Conservation (phyloP, 306 rosid species). For the Prunus fruticosa region DNA sequence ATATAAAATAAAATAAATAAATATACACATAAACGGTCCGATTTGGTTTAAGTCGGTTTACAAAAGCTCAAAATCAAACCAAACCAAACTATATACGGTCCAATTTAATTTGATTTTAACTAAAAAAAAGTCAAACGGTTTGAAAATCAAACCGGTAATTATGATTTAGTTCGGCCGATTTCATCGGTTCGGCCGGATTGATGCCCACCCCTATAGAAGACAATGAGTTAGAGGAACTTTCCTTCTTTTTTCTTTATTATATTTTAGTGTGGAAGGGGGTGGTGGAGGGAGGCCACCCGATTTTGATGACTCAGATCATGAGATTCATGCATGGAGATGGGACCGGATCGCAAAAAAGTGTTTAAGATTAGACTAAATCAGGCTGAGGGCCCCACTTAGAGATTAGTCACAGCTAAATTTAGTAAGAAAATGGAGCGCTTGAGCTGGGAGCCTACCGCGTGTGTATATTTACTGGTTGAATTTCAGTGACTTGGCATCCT, state of each 20-base stretch:
- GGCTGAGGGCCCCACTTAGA: slow-evolving; percentile 13
- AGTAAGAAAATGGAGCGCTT: not conserved
- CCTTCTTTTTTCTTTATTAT: not conserved
- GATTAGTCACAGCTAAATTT: not conserved
- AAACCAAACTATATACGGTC: too few species aligned
- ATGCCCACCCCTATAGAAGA: too few species aligned
- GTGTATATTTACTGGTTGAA: not conserved
- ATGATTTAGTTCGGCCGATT: too few species aligned
- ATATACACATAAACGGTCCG: too few species aligned
- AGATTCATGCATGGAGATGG: not conserved
- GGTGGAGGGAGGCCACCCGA: not conserved
- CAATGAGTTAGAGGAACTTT: not conserved
- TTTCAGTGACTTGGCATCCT: not conserved
- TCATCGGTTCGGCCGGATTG: too few species aligned
- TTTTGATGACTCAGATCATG: not conserved
- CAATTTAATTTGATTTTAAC: too few species aligned
- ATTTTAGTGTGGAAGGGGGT: not conserved
- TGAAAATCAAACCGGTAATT: too few species aligned
- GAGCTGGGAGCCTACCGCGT: slow-evolving; percentile 15
- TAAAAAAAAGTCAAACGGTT: too few species aligned
- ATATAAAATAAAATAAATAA: too few species aligned
- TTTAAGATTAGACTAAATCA: not conserved
- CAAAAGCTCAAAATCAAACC: too few species aligned
- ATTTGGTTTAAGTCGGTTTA: too few species aligned
- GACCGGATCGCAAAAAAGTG: not conserved